A percentile compares a stretch with the other conserved stretches of the same genome.
These are phyloP conservation scores for Barnettozyma hawaiiensis DNA, from an alignment of 1,139 yeast species.

Conservation along the genomic window DNA sequence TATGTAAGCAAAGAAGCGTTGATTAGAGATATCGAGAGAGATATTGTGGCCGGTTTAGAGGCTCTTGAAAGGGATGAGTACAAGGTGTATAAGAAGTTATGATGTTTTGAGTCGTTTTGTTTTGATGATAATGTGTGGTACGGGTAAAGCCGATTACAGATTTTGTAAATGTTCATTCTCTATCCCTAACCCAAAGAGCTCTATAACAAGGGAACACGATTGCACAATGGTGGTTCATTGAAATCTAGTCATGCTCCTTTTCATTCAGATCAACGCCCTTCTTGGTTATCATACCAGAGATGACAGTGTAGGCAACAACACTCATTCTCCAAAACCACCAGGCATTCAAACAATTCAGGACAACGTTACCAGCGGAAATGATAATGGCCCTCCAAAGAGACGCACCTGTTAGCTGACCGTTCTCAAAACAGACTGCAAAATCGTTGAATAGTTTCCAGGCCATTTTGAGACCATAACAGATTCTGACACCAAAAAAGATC, in stretches of 20 bases:
- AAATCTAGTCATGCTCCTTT: background rate
- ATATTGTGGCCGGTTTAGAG: conserved; percentile 60
- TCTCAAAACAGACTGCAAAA: conserved; percentile 38
- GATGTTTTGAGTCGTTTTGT: too few relatives aligned
- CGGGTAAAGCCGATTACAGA: too few relatives aligned
- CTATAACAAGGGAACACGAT: background rate
- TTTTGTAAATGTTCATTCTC: background rate
- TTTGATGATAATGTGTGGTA: too few relatives aligned
- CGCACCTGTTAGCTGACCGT: conserved; percentile 36
- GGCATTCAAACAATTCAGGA: conserved; percentile 63
- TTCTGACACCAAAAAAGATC: conserved; percentile 72
- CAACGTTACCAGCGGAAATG: conserved; percentile 56
- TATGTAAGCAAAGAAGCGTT: conserved; percentile 80
- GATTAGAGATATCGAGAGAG: conserved; percentile 77
- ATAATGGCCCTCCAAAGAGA: conserved; percentile 37
- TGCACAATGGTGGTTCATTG: background rate
- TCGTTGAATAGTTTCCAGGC: conserved; percentile 49
- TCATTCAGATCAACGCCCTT: conserved; percentile 1
- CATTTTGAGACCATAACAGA: conserved; percentile 85
- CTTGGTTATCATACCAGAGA: conserved; percentile 20
- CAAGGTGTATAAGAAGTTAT: conserved; percentile 18
- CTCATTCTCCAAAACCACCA: conserved; percentile 86
- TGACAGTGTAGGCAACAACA: conserved; percentile 46
- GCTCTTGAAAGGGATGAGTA: conserved; percentile 39
- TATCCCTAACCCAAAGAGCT: background rate